These are phyloP conservation scores for Pythium sp. DNA, from an alignment of 352 stramenopile species.

Conservation along the genomic window DNA sequence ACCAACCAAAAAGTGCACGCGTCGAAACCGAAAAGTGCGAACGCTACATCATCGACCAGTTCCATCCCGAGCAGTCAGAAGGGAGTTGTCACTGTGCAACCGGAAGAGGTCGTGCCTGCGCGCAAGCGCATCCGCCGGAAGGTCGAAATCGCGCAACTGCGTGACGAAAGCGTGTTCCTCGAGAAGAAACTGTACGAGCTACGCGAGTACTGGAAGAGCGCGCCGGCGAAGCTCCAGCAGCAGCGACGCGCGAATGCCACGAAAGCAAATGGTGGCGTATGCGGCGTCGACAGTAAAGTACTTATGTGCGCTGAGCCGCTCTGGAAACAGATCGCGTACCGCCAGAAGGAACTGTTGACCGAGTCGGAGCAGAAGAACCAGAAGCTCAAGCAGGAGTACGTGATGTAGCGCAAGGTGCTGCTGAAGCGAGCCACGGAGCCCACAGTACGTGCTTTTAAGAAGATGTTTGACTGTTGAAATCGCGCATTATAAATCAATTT, in stretches of 20 bases:
- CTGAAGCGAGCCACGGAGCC: conserved; percentile 9
- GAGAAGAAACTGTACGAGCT: conserved; percentile 2
- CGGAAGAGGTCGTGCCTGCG: background rate
- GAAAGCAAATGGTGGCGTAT: too few species aligned
- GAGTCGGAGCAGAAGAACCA: conserved; percentile 2
- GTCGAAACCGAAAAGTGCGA: background rate
- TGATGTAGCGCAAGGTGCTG: conserved; percentile 1
- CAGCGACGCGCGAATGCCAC: background rate
- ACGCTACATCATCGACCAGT: background rate
- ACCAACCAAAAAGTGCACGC: background rate
- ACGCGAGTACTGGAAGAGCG: conserved; percentile 4
- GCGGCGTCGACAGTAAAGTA: background rate
- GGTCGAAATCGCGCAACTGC: conserved; percentile 2
- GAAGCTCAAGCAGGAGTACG: background rate
- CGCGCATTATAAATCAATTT: background rate
- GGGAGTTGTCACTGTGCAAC: background rate
- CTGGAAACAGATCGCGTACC: background rate
- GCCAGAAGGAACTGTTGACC: background rate
- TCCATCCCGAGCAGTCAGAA: background rate
- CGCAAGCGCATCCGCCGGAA: conserved; percentile 3
- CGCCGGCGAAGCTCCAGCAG: background rate
- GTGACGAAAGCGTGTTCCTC: background rate
- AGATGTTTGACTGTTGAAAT: background rate
- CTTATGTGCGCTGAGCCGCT: background rate
- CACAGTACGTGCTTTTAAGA: background rate